Conservation (phyloP, 768 basidiomycete species). For the Kondoa subrosea region DNA sequence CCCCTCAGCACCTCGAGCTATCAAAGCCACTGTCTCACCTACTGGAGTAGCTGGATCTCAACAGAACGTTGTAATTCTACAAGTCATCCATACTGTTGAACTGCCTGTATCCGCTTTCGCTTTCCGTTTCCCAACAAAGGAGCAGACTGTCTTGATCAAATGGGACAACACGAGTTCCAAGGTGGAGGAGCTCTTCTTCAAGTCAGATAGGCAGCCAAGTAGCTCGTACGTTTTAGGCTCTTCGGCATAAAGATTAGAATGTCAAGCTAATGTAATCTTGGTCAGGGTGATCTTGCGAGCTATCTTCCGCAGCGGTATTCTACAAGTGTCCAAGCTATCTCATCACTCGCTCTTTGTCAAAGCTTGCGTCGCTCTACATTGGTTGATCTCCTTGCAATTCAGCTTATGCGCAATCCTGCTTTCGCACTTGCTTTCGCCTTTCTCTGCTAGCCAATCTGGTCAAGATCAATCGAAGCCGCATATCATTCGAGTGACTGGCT, state of each 20-base stretch:
- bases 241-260: neutral
- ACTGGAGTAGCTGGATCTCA: too few species aligned
- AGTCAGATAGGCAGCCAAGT: neutral
- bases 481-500: neutral
- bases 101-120: neutral
- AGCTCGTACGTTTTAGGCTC: neutral
- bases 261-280: neutral
- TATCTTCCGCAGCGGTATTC: neutral
- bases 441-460: too few species aligned
- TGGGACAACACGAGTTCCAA: neutral
- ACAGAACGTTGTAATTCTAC: neutral
- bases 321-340: neutral
- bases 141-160: neutral
- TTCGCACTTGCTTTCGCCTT: neutral
- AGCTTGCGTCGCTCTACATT: neutral
- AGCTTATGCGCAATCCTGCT: neutral
- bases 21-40: too few species aligned
- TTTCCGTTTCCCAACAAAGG: neutral
- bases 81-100: neutral
- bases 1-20: too few species aligned
- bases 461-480: neutral
- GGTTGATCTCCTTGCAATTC: neutral
- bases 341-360: neutral
- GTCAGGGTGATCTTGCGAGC: neutral
- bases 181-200: neutral